phyloP scores from a whole-genome alignment of 805 yeast genomes.

The Candida quercuum region DNA sequence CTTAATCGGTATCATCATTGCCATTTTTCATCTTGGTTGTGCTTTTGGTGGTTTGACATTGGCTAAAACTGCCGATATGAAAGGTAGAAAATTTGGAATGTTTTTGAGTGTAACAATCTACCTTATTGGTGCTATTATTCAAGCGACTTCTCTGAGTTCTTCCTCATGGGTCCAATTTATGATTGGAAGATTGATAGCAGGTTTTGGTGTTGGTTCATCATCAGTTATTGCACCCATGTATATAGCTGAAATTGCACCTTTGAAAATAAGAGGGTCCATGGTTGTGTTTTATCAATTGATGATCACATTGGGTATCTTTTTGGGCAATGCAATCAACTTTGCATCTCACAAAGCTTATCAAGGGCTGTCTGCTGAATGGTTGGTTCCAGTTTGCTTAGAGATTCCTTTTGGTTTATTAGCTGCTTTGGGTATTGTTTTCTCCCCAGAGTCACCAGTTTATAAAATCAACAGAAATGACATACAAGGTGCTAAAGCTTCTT shows the following conservation, averaged over 20 bases:
- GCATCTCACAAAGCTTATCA: slow-evolving; percentile 39
- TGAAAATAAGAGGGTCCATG: slow-evolving; percentile 64
- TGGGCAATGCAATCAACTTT: slow-evolving; percentile 63
- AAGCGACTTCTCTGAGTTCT: slow-evolving; percentile 40
- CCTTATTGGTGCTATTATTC: slow-evolving; percentile 56
- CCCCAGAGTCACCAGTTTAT: slow-evolving; percentile 70
- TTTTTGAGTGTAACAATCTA: slow-evolving; percentile 49
- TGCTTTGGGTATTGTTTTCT: slow-evolving; percentile 43
- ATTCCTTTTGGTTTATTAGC: slow-evolving; percentile 33
- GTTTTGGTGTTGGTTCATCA: slow-evolving; percentile 72
- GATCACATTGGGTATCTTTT: slow-evolving; percentile 66
- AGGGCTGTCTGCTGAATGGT: slow-evolving; percentile 58
- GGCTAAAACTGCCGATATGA: slow-evolving; percentile 50
- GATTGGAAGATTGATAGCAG: slow-evolving; percentile 62
- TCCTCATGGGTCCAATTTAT: slow-evolving; percentile 56
- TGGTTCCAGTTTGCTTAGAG: slow-evolving; percentile 55
- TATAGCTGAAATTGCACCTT: slow-evolving; percentile 65
- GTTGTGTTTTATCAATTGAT: slow-evolving; percentile 66
- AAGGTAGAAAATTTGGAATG: slow-evolving; percentile 57
- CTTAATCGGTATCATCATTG: slow-evolving; percentile 47
- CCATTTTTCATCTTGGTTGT: slow-evolving; percentile 64
- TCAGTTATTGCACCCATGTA: slow-evolving; percentile 74
- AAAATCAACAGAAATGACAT: slow-evolving; percentile 35
- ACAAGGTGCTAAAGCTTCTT: slow-evolving; percentile 49
- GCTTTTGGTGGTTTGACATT: slow-evolving; percentile 62